phyloP scores from a whole-genome alignment of 208 protist genomes.

The Balamuthia mandrillaris region DNA sequence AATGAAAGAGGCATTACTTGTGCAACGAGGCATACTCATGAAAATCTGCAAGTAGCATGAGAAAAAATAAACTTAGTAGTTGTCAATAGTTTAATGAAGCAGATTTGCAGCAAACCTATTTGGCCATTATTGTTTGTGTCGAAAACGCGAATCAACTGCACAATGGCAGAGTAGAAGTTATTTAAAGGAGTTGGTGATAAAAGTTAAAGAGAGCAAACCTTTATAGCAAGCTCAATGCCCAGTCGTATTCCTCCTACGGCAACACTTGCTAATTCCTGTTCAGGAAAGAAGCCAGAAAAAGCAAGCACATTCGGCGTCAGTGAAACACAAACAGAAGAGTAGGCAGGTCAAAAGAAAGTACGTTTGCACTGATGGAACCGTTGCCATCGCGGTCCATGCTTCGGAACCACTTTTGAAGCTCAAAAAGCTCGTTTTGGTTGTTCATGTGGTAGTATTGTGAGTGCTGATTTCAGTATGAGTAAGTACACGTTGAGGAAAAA shows the following conservation, averaged over 20 bases:
- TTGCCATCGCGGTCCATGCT: no score
- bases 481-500: no score
- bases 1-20: not conserved
- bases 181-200: no score
- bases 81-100: no score
- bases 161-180: no score
- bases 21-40: not conserved
- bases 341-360: no score
- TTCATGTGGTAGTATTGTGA: not conserved
- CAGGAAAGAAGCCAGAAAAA: not conserved
- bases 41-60: not conserved
- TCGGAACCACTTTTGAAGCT: constrained; percentile 41
- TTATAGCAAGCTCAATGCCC: constrained; percentile 21
- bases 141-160: constrained; percentile 30
- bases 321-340: no score
- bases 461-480: no score
- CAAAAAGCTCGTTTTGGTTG: not conserved
- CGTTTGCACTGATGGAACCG: no score
- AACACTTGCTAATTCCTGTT: constrained; percentile 22
- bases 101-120: no score
- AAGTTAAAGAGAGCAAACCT: not conserved
- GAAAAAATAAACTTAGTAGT: not conserved
- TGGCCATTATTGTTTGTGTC: constrained; percentile 17
- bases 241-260: constrained; percentile 26
- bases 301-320: no score